Evolutionary conservation across 23 red algal species (phyloP).

Genomic region (Gracilaria gracilis): DNA sequence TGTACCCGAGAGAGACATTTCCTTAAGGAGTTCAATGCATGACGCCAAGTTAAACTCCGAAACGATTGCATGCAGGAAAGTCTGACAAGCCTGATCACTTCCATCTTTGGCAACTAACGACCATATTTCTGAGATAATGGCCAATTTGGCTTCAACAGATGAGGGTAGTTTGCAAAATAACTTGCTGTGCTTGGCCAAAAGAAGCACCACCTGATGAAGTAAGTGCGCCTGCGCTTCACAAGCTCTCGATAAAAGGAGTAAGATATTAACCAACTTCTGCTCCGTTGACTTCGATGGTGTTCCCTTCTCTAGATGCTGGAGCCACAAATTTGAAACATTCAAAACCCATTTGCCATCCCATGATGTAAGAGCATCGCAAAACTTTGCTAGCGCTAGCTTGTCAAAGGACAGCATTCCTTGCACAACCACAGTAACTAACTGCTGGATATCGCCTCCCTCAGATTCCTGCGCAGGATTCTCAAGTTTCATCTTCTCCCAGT

Average conservation of each 20-base stretch:
- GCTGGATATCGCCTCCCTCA: background rate
- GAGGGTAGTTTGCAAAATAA: background rate
- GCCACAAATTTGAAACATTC: background rate
- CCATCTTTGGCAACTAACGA: background rate
- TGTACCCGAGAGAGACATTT: background rate
- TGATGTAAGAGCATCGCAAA: background rate
- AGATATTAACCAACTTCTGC: background rate
- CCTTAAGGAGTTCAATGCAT: background rate
- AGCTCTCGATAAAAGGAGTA: background rate
- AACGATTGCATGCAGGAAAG: background rate
- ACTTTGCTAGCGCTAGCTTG: background rate
- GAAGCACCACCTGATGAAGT: background rate
- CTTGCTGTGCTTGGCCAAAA: background rate
- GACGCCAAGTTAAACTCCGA: background rate
- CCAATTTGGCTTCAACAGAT: background rate
- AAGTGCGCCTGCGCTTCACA: background rate
- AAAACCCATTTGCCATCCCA: constrained; percentile 3
- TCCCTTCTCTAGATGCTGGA: background rate
- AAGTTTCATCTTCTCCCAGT: background rate
- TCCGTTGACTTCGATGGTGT: background rate
- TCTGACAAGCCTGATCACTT: background rate
- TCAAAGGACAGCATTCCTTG: background rate
- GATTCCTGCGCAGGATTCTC: background rate
- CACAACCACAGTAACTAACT: background rate
- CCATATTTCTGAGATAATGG: background rate